Evolutionary conservation across 2,329 filamentous ascomycete species (phyloP), one percentile per base, ranked within the genome.

Genomic region (Aspergillus transmontanensis): DNA sequence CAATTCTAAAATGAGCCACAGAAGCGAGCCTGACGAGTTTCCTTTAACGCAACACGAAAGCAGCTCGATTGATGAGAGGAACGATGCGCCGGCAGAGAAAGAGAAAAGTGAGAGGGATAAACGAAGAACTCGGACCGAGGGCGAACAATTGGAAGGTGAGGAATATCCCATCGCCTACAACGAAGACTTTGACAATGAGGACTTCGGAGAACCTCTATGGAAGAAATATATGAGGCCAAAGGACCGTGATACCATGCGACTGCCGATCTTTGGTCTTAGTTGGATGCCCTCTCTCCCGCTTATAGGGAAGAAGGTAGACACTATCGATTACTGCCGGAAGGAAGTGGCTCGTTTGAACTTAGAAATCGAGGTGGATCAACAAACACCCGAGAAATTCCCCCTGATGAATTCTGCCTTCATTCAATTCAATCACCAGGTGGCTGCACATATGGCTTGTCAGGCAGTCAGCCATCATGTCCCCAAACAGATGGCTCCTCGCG

Each of bases 401-500:
- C 80, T 94, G 54, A 96, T 97, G 93, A 97, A 92, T 72, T 97
- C 94, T 0, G 95, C 95, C 0, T 99, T 99, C 71, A 93, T 99
- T 65, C 95, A 99, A 75, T 99, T 99, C 84, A 97, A 99, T 73
- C 91, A 97, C 73, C 95, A 99, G 75, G 92, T 97, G 1, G 94
- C 94, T 6, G 95, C 95, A 0, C 95, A 99, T 73, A 98, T 99
- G 95, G 95, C 94, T 62, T 97, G 93, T 75, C 95, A 99, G 76
- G 89, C 92, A 55, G 85, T 96, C 53, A 93, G 91, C 45, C 93
- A 98, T 75, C 95, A 99, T 72, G 78, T 97, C 1, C 95, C 95
- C 1, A 92, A 92, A 70, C 91, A 96, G 53, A 99, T 99, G 95
- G 86, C 92, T 1, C 95, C 95, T 0, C 88, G 95, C 32, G 86